Percentiles rank a stretch among this genome's conserved stretches.
phyloP scores from a whole-genome alignment of 2,329 filamentous ascomycete species.

The Monosporascus cannonballus region DNA sequence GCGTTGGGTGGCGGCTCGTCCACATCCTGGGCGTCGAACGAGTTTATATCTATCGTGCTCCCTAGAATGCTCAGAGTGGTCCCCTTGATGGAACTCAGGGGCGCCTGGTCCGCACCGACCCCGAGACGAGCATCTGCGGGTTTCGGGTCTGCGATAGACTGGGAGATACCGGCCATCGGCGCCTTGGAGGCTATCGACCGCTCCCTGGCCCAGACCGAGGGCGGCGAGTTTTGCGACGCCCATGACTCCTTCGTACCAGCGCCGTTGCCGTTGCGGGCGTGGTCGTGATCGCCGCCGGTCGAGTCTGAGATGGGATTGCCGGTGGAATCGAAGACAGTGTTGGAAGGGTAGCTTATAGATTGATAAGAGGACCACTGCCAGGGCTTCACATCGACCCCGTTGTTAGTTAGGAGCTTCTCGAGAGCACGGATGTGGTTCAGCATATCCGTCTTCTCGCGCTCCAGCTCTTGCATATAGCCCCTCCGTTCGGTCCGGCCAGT shows the following conservation, averaged over 20 bases:
- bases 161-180: constrained; percentile 17
- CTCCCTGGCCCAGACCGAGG: constrained; percentile 29
- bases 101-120: constrained; percentile 55
- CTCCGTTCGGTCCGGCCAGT: constrained; percentile 73
- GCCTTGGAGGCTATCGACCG: constrained; percentile 12
- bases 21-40: constrained; percentile 61
- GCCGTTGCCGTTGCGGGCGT: not conserved
- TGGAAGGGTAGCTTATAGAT: constrained; percentile 18
- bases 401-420: constrained; percentile 56
- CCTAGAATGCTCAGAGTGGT: constrained; percentile 74
- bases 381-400: constrained; percentile 55
- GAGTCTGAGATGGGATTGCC: constrained; percentile 21
- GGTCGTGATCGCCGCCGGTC: constrained; percentile 1
- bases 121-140: constrained; percentile 61
- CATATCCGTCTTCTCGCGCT: constrained; percentile 65
- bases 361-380: constrained; percentile 32
- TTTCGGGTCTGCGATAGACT: constrained; percentile 30
- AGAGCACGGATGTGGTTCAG: constrained; percentile 61
- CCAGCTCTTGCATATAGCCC: constrained; percentile 72
- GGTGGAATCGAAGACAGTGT: constrained; percentile 19
- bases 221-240: constrained; percentile 26
- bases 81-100: constrained; percentile 67
- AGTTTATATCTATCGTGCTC: constrained; percentile 71
- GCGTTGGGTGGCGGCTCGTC: constrained; percentile 50
- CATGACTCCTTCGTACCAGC: constrained; percentile 24